phyloP scores from a whole-genome alignment of 2,329 filamentous ascomycete genomes.

The Fusarium siculi region DNA sequence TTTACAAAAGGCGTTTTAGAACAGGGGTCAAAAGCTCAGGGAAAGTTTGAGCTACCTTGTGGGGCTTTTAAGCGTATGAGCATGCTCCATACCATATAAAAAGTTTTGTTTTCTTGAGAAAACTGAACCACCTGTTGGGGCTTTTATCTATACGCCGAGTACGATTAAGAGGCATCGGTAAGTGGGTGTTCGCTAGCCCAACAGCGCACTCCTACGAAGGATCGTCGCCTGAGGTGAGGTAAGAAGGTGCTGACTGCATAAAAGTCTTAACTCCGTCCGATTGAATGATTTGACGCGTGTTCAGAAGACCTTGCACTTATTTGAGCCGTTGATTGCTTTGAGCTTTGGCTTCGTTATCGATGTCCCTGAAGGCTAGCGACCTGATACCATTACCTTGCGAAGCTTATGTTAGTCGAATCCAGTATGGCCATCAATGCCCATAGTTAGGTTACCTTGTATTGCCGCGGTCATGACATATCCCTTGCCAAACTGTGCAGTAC shows the following conservation, averaged over 20 bases:
- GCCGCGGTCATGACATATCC: neutral
- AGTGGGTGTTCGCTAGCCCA: neutral
- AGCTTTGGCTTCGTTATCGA: neutral
- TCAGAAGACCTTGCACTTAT: neutral
- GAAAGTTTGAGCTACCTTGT: neutral
- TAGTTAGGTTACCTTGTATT: neutral
- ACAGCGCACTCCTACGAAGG: neutral
- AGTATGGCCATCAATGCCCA: no score
- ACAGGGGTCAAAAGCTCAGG: neutral
- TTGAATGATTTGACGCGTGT: neutral
- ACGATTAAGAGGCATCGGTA: neutral
- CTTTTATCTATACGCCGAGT: neutral
- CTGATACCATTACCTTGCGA: neutral
- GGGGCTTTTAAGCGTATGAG: neutral
- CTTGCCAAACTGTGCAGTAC: neutral
- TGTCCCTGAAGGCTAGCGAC: neutral
- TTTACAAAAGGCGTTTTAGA: neutral
- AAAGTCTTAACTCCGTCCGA: neutral
- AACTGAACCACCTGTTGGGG: neutral
- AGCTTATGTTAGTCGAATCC: neutral
- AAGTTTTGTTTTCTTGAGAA: neutral
- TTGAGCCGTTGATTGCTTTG: neutral
- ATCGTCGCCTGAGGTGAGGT: neutral
- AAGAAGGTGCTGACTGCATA: neutral
- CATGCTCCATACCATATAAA: neutral